Percentiles rank a stretch among this genome's conserved stretches.
phyloP scores from a whole-genome alignment of 805 yeast genomes.

The Starmera dryadoides region DNA sequence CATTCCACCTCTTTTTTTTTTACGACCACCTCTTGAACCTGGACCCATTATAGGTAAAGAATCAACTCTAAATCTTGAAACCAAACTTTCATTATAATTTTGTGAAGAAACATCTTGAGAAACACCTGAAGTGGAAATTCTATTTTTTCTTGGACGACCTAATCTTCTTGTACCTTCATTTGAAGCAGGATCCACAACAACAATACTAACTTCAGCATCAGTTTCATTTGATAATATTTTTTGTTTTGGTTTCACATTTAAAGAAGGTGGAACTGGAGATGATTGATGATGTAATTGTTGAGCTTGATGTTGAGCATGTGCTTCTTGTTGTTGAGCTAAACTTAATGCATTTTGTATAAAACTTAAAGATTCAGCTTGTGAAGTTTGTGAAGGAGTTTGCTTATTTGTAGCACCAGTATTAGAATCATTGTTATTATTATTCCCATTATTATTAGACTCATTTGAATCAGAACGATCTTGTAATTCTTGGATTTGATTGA shows the following conservation, averaged over 20 bases:
- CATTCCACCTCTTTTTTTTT: conserved; percentile 1
- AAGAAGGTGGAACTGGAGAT: neutral
- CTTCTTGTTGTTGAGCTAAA: neutral
- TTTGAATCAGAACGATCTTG: neutral
- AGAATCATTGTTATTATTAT: neutral
- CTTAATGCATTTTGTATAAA: conserved; percentile 9
- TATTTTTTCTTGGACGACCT: conserved; percentile 19
- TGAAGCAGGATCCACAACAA: conserved; percentile 20
- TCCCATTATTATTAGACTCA: neutral
- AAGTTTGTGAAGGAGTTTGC: too few relatives aligned
- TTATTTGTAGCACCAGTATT: too few relatives aligned
- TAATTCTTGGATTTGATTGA: conserved; percentile 9
- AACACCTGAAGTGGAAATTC: neutral
- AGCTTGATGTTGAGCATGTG: neutral
- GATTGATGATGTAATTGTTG: neutral
- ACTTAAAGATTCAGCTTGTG: conserved; percentile 2
- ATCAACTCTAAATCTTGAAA: conserved; percentile 20
- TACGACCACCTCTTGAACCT: conserved; percentile 21
- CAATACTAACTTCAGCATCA: conserved; percentile 16
- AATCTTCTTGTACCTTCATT: conserved; percentile 16
- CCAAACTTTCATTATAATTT: conserved; percentile 15
- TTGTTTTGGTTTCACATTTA: conserved; percentile 14
- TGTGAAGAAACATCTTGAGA: conserved; percentile 6
- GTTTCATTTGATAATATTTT: conserved; percentile 13
- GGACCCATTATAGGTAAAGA: conserved; percentile 18